Evolutionary conservation across 805 yeast genomes (phyloP), one percentile per base, ranked within the genome.

Genomic region (Clavispora fructus): DNA sequence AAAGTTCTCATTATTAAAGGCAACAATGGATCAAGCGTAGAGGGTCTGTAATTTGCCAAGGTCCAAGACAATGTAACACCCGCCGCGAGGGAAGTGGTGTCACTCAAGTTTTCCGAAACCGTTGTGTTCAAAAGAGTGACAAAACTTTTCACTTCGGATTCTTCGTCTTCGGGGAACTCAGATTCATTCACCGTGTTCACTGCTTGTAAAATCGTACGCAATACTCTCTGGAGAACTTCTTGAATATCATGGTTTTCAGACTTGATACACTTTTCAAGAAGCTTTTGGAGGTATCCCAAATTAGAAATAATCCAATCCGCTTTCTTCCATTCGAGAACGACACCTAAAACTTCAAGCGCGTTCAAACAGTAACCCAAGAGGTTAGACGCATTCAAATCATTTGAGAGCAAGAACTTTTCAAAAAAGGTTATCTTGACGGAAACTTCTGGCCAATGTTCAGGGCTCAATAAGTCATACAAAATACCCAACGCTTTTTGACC

Each of bases 161-260:
- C 81, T 27, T 73, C 80, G 10, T 78, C 78, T 14, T 78, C 81
- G 0, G 47, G 49, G 7, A 74, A 75, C 6, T 72, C 69, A 5
- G 55, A 46, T 12, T 49, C 60, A 47, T 54, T 61, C 42, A 76
- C 77, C 7, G 67, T 66, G 40, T 77, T 77, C 44, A 87, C 77
- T 0, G 95, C 89, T 39, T 74, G 76, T 47, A 91, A 67, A 27
- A 91, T 79, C 7, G 82, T 71, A n/a, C 79, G 67, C 50, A 92
- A 65, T 0, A 89, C 91, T 44, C 88, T 76, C 59, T 85, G 94
- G 25, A 89, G 67, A 0, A 84, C 88, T 56, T 85, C 92, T 61
- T 91, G 97, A 12, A 90, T 81, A 61, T 87, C 96, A 52, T 84
- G 90, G 53, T 87, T 85, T 55, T 86, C 90, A 0, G 94, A 83